Percentiles rank a stretch among this genome's conserved stretches.
These are phyloP conservation scores for Fusarium torulosum DNA, from an alignment of 2,329 filamentous ascomycete species.

Conservation along the genomic window DNA sequence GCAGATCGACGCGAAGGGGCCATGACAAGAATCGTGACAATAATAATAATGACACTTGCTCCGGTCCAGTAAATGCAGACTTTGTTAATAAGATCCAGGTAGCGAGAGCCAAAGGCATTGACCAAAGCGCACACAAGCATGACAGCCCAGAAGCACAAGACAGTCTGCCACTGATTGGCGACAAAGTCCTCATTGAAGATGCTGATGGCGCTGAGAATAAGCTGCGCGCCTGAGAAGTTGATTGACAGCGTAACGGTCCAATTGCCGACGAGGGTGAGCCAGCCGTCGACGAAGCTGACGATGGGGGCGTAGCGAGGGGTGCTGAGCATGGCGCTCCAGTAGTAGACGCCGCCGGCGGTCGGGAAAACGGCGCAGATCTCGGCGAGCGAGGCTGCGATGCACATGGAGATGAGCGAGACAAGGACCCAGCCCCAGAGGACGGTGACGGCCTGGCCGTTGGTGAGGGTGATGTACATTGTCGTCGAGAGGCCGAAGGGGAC, in stretches of 20 bases:
- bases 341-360: constrained; percentile 74
- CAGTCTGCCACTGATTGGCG: constrained; percentile 76
- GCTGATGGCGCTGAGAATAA: constrained; percentile 76
- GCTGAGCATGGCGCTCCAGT: constrained; percentile 78
- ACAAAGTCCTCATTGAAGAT: constrained; percentile 72
- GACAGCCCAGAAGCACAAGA: constrained; percentile 78
- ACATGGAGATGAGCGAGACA: constrained; percentile 77
- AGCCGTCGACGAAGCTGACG: constrained; percentile 79
- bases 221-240: constrained; percentile 76
- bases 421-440: constrained; percentile 78
- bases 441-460: constrained; percentile 79
- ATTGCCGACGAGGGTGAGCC: constrained; percentile 80
- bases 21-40: constrained; percentile 75
- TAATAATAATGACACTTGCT: constrained; percentile 76
- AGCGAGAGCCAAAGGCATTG: constrained; percentile 71
- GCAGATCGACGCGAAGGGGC: constrained; percentile 73
- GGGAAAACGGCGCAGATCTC: constrained; percentile 79
- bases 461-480: constrained; percentile 66
- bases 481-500: constrained; percentile 64
- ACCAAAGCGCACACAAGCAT: constrained; percentile 73
- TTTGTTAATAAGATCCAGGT: constrained; percentile 77
- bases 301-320: constrained; percentile 71
- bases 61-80: constrained; percentile 80
- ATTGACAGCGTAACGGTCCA: constrained; percentile 77
- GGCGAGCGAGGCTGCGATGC: constrained; percentile 76